Base-by-base conservation (phyloP, 331 rosid species). In the Acacia pycnantha region DNA sequence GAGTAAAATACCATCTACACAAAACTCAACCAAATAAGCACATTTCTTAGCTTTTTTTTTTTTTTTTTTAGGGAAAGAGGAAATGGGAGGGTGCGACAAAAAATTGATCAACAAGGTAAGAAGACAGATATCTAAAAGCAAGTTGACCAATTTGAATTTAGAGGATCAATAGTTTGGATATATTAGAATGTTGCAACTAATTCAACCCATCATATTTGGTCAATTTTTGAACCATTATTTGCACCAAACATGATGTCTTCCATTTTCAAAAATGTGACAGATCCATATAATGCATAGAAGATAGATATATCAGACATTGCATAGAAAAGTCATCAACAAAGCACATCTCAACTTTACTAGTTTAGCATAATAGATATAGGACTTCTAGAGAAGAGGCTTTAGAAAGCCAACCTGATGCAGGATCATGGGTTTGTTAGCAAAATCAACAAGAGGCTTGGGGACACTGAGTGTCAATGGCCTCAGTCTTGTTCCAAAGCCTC, bases 381-480 rank as follows among this genome's bases (percentile, higher is more conserved):
- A 81, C 41, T 76, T 79, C 8, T 2, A 80, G 37, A 33, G 22
- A 26, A 40, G 24, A 76, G 37, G 74, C 81, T 79, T 71, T 21
- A 40, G 54, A 56, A 77, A 86, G 62, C 77, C 44, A 86, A 94
- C 98, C 98, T 94, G 98, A 81, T 94, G 98, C 86, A 94, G 85
- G 85, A 94, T 94, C 98, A 94, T 94, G 65, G 98, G 98, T 80
- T 94, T 94, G 85, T 94, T 94, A 54, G 95, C 98, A 77, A 94
- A 94, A 83, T 94, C 98, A 86, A 94, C 98, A 83, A 94, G 98
- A 59, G 98, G 98, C 93, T 94, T 94, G 31, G 98, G 98, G 73
- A 94, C 19, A 81, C 97, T 94, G 73, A 94, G 97, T 73, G 98
- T 94, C 93, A 94, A 82, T 74, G 98, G 98, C 94, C 98, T 92